phyloP scores from a whole-genome alignment of 768 basidiomycete genomes.

The Mycena alexandri region DNA sequence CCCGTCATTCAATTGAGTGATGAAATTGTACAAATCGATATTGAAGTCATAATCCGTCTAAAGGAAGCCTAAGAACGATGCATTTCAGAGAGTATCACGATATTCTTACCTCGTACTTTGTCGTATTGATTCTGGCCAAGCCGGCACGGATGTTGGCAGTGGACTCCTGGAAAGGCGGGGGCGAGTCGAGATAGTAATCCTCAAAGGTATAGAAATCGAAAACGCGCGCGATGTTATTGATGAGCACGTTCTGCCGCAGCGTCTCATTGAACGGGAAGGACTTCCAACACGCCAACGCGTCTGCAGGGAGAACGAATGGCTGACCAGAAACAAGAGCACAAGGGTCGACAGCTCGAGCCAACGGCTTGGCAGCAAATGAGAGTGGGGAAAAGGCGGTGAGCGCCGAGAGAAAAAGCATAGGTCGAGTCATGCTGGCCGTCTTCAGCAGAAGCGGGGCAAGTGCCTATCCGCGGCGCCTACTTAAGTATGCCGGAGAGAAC shows the following conservation, averaged over 20 bases:
- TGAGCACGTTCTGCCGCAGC: constrained; percentile 65
- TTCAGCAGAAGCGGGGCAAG: background rate
- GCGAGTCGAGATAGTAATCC: constrained; percentile 62
- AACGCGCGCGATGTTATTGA: constrained; percentile 56
- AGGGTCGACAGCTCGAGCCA: constrained; percentile 15
- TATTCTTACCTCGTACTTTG: constrained; percentile 57
- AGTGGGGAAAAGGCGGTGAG: constrained; percentile 17
- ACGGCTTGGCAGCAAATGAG: constrained; percentile 11
- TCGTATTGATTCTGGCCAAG: constrained; percentile 61
- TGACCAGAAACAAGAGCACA: constrained; percentile 33
- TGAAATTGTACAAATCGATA: constrained; percentile 66
- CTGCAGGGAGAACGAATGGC: constrained; percentile 61
- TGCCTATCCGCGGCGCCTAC: background rate
- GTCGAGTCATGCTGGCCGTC: constrained; percentile 16
- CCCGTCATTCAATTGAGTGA: constrained; percentile 71
- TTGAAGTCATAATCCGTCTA: constrained; percentile 80
- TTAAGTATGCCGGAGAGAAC: background rate
- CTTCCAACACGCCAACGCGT: constrained; percentile 70
- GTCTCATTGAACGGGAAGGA: constrained; percentile 70
- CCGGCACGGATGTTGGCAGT: constrained; percentile 66
- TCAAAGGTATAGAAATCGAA: constrained; percentile 70
- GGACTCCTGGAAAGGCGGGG: constrained; percentile 67
- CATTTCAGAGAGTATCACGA: background rate
- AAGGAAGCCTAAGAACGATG: constrained; percentile 11
- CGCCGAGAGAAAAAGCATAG: constrained; percentile 5